phyloP scores from a whole-genome alignment of 2,329 filamentous ascomycete genomes.

The Coniochaeta pulveracea region DNA sequence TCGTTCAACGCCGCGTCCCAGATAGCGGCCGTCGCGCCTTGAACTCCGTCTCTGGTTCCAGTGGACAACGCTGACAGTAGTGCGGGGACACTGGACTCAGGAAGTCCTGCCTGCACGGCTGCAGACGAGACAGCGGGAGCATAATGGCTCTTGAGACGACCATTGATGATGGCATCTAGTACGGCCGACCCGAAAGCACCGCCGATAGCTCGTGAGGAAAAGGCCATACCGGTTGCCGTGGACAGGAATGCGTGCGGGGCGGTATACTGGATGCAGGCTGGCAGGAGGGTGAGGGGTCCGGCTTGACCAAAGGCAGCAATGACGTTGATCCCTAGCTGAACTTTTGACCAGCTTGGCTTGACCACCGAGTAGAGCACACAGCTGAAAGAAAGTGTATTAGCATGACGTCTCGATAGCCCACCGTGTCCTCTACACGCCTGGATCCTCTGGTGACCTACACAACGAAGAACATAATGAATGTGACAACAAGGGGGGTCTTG shows the following conservation, averaged over 20 bases:
- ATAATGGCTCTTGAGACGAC: slow-evolving; percentile 28
- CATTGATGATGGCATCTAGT: slow-evolving; percentile 38
- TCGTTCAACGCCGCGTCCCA: slow-evolving; percentile 24
- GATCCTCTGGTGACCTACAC: too few relatives aligned
- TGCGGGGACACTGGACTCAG: slow-evolving; percentile 20
- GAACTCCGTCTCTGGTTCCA: slow-evolving; percentile 20
- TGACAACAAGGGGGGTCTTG: slow-evolving; percentile 31
- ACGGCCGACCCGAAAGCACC: slow-evolving; percentile 41
- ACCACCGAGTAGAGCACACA: slow-evolving; percentile 33
- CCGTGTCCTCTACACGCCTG: too few relatives aligned
- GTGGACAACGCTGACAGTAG: slow-evolving; percentile 26
- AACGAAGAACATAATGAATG: slow-evolving; percentile 32
- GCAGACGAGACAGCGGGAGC: slow-evolving; percentile 25
- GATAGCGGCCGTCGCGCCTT: slow-evolving; percentile 24
- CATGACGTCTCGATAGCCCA: too few relatives aligned
- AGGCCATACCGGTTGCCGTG: slow-evolving; percentile 40
- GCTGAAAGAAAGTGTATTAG: slow-evolving; percentile 16
- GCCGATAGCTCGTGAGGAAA: slow-evolving; percentile 39
- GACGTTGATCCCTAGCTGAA: slow-evolving; percentile 35
- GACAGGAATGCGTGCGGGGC: slow-evolving; percentile 39
- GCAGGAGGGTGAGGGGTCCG: slow-evolving; percentile 35
- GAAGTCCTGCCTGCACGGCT: slow-evolving; percentile 29
- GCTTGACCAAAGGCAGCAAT: slow-evolving; percentile 35
- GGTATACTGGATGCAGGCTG: slow-evolving; percentile 39
- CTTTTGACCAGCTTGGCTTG: slow-evolving; percentile 27